Evolutionary conservation across 305 asterid genomes (phyloP), one percentile per base, ranked within the genome.

Genomic region (Fraxinus baroniana): DNA sequence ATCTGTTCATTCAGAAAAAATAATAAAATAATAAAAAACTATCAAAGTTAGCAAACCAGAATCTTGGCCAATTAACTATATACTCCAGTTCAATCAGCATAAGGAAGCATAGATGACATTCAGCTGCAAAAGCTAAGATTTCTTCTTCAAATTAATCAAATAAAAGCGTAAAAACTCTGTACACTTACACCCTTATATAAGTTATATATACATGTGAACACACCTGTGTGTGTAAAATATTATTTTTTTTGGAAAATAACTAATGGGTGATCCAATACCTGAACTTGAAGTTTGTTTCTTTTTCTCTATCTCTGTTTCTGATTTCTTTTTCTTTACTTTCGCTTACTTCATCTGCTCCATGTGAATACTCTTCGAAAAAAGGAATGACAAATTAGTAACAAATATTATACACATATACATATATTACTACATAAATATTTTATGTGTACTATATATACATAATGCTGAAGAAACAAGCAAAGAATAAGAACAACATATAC

Each of bases 271-370:
- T 85, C 82, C 85, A 68, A 73, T 68, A 78, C 33, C 84, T 79
- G 57, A 44, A 60, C 82, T 77, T 80, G 83, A 80, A 66, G 79
- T 77, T 71, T 3, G 52, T 68, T 55, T 82, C 74, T 80, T 68
- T 68, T 44, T 5, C 81, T 39, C 81, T 75, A 41, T 78, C 46
- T 22, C 70, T 30, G 20, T 71, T 84, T 44, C 80, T 49, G 18
- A 24, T 82, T 57, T 82, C 73, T 66, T 62, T 68, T 68, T 68
- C 74, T 68, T 10, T 20, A 24, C 72, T 35, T 79, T 80, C 84
- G 74, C 86, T 78, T 36, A 74, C 83, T 86, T 86, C 91, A 90
- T 87, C 88, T 87, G 79, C 87, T 83, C 85, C 80, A 76, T 83
- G 90, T 66, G 86, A 80, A 64, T 35, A 82, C 83, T 30, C 89